phyloP scores from a whole-genome alignment of 306 rosid genomes.

The Cicer cuneatum region DNA sequence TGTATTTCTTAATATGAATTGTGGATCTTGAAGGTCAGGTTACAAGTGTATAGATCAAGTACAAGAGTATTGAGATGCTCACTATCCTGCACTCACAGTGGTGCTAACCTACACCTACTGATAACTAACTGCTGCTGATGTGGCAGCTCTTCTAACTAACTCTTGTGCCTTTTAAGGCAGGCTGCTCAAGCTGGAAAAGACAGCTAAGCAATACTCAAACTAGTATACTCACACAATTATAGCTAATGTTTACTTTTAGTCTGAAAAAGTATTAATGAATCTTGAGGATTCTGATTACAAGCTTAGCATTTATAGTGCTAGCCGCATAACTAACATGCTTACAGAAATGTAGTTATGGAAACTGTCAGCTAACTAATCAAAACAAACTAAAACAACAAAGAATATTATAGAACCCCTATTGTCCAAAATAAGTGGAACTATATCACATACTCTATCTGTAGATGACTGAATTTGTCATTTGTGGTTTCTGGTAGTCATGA shows the following conservation, averaged over 20 bases:
- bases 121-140: no score
- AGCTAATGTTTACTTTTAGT: neutral
- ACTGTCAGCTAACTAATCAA: neutral
- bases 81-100: no score
- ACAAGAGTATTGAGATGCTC: no score
- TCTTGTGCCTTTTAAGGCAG: no score
- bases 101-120: no score
- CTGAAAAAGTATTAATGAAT: neutral
- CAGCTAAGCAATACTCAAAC: no score
- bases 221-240: no score
- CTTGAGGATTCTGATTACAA: neutral
- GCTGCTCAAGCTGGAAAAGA: no score
- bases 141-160: no score
- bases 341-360: neutral
- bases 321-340: neutral
- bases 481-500: conserved; percentile 25
- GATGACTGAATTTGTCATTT: neutral
- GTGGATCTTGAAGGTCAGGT: no score
- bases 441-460: neutral
- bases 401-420: neutral
- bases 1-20: no score
- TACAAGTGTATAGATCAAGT: no score
- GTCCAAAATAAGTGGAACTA: neutral
- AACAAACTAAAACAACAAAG: neutral
- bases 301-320: conserved; percentile 5